Percentiles rank a stretch among this genome's conserved stretches.
These are phyloP conservation scores for Xylaria curta DNA, from an alignment of 495 filamentous ascomycete genomes.

Conservation along the genomic window DNA sequence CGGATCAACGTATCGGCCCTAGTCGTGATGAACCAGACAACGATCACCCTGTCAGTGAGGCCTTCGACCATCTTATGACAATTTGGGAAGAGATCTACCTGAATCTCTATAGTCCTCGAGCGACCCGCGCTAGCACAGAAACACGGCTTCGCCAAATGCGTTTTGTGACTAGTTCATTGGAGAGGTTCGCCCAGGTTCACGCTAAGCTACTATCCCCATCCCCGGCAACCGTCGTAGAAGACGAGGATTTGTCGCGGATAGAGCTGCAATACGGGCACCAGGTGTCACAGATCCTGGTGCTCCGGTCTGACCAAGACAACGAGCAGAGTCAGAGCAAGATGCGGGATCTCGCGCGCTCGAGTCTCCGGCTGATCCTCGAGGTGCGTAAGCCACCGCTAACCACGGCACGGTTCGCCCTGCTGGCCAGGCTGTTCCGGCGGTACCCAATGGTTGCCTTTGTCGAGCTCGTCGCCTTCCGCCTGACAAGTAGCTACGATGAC, in stretches of 20 bases:
- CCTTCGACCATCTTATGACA: slow-evolving; percentile 30
- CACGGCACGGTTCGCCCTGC: slow-evolving; percentile 22
- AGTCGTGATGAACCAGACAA: neutral
- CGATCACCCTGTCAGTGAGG: slow-evolving; percentile 19
- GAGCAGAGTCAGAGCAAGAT: slow-evolving; percentile 22
- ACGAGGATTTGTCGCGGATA: slow-evolving; percentile 10
- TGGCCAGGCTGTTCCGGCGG: slow-evolving; percentile 24
- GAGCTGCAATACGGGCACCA: slow-evolving; percentile 30
- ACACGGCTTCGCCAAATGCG: slow-evolving; percentile 14
- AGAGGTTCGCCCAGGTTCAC: slow-evolving; percentile 20
- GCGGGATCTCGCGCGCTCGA: slow-evolving; percentile 24
- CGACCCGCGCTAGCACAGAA: neutral
- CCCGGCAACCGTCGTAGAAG: neutral
- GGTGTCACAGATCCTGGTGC: slow-evolving; percentile 30
- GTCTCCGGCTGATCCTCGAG: slow-evolving; percentile 28
- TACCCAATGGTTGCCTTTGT: slow-evolving; percentile 29
- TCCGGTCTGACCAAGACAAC: slow-evolving; percentile 18
- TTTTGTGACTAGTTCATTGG: slow-evolving; percentile 8
- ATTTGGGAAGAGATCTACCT: slow-evolving; percentile 35
- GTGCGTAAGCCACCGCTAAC: slow-evolving; percentile 1
- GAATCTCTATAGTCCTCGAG: slow-evolving; percentile 25
- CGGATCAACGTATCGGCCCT: slow-evolving; percentile 19
- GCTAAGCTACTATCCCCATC: neutral
- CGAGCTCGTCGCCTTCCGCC: slow-evolving; percentile 23
- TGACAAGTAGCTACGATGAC: slow-evolving; percentile 4